phyloP scores from a whole-genome alignment of 1,139 yeast species.

The Suhomyces kunorum region DNA sequence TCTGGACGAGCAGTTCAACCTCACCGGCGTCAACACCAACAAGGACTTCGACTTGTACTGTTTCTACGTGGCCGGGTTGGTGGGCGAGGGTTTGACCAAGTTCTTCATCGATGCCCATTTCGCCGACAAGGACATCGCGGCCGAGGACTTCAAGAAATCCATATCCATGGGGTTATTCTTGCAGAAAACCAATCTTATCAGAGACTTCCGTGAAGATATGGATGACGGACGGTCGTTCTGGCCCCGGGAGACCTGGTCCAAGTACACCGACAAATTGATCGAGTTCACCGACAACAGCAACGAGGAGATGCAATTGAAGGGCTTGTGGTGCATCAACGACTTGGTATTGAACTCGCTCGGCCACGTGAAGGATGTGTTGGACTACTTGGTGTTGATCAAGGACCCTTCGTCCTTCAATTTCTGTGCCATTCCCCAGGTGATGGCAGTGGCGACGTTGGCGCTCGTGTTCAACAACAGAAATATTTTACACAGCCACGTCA shows the following conservation, averaged over 20 bases:
- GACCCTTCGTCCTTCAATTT: conserved; percentile 87
- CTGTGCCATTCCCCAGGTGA: conserved; percentile 97
- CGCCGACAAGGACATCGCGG: conserved; percentile 52
- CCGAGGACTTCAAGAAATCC: conserved; percentile 57
- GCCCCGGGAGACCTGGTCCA: conserved; percentile 93
- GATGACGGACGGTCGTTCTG: conserved; percentile 93
- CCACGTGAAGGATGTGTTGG: conserved; percentile 77
- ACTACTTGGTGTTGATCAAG: conserved; percentile 70
- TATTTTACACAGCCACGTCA: conserved; percentile 71
- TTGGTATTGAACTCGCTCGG: conserved; percentile 76
- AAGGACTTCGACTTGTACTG: conserved; percentile 89
- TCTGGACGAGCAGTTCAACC: conserved; percentile 72
- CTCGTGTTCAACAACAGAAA: conserved; percentile 78
- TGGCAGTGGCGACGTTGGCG: conserved; percentile 95
- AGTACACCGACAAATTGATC: conserved; percentile 65
- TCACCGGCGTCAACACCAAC: conserved; percentile 74
- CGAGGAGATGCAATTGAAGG: conserved; percentile 48
- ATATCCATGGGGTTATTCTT: conserved; percentile 94
- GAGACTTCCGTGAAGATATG: conserved; percentile 93
- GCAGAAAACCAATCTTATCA: conserved; percentile 92
- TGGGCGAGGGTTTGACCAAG: conserved; percentile 92
- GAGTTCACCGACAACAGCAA: conserved; percentile 52
- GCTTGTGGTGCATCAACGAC: conserved; percentile 76
- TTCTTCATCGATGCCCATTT: conserved; percentile 71
- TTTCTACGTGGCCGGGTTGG: conserved; percentile 96